phyloP scores from a whole-genome alignment of 352 stramenopile species.

The Thalassiosira mediterranea region DNA sequence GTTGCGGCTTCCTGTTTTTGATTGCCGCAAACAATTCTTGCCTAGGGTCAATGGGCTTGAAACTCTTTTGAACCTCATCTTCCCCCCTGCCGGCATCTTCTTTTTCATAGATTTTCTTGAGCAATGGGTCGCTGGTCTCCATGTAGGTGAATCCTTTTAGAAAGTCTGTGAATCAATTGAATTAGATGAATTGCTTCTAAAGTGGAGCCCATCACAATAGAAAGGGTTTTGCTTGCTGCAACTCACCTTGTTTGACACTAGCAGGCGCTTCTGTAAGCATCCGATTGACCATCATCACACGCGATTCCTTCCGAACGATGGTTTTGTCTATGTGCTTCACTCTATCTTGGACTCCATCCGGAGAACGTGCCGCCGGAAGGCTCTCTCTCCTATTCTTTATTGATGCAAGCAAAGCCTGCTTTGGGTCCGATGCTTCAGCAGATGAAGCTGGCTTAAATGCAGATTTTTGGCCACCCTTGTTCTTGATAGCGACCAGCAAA shows the following conservation, averaged over 20 bases:
- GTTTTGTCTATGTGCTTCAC: slow-evolving; percentile 36
- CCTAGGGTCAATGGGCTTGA: slow-evolving; percentile 25
- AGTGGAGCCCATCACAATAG: background rate
- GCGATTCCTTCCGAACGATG: slow-evolving; percentile 51
- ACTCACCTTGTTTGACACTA: slow-evolving; percentile 58
- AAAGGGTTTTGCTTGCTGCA: background rate
- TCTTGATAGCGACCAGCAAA: slow-evolving; percentile 25
- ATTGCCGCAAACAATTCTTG: slow-evolving; percentile 33
- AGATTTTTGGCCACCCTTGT: background rate
- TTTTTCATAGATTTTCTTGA: slow-evolving; percentile 80
- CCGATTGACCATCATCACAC: slow-evolving; percentile 76
- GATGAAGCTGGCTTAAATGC: background rate
- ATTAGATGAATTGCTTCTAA: slow-evolving; percentile 2
- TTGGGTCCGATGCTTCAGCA: slow-evolving; percentile 11
- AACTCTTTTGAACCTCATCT: slow-evolving; percentile 15
- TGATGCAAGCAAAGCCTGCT: slow-evolving; percentile 36
- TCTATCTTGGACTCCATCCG: slow-evolving; percentile 36
- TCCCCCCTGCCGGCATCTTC: slow-evolving; percentile 43
- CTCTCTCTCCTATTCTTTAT: slow-evolving; percentile 43
- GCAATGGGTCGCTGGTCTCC: slow-evolving; percentile 52
- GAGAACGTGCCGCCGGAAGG: slow-evolving; percentile 1
- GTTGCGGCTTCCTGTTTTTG: too few relatives aligned
- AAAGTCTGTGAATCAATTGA: slow-evolving; percentile 56
- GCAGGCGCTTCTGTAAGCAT: slow-evolving; percentile 75
- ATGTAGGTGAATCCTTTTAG: slow-evolving; percentile 64